Evolutionary conservation across 2,329 filamentous ascomycete genomes (phyloP), one percentile per base, ranked within the genome.

Genomic region (Ascochyta lentis): DNA sequence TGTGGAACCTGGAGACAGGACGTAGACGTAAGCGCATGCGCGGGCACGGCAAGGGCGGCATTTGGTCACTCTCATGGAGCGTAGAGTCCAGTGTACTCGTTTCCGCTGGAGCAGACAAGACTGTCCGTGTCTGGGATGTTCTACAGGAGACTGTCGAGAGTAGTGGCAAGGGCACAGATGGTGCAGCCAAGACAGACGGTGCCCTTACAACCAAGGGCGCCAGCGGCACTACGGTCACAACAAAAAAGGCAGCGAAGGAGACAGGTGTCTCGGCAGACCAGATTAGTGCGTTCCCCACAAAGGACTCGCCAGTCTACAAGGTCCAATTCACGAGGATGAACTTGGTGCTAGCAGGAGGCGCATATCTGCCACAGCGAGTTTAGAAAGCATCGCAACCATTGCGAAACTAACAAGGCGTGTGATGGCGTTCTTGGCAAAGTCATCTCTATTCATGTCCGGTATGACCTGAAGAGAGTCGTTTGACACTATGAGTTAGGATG

Each of bases 281-380:
- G 77, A 96, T 99, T 77, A 92, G 87, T 61, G 93, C 91, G 0
- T 98, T 97, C 72, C 88, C 92, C 0, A 98, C 95, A 4, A 99
- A 99, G 84, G 96, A 96, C 79, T 94, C 90, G 15, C 93, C 94
- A 0, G 91, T 98, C 10, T 91, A 96, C 77, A 95, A 94, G 77
- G 93, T 96, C 49, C 86, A 89, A 69, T 97, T 97, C 69, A 98
- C 95, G 3, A 83, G 92, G 58, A 97, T 96, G 91, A 99, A 99
- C 73, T 77, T 98, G 63, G 89, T 97, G 12, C 82, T 98, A 58
- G 92, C 92, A 22, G 92, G 90, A 42, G 92, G 93, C 37, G 84
- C 84, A 34, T 88, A 86, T 76, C 70, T 88, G 70, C 86, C 85
- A 16, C 57, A 60, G 27, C 55, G 65, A 29, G 42, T 37, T 10